Conservation (phyloP, 1,139 yeast species). For the Suzukiozyma palmioleophila region DNA sequence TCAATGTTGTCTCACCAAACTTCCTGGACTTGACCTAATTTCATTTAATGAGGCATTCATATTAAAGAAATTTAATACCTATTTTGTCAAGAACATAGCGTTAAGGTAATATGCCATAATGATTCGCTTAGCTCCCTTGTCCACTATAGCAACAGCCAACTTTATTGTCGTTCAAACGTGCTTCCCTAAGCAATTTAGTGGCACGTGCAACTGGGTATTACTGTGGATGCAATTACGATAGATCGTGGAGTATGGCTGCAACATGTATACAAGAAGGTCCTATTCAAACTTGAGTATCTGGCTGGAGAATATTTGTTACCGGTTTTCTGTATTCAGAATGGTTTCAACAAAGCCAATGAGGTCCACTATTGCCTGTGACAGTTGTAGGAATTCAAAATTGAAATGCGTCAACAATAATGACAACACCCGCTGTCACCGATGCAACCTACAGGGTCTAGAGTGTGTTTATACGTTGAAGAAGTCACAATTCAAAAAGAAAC, state of each 20-base stretch:
- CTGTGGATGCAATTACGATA: conserved; percentile 1
- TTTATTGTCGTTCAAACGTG: too few relatives aligned
- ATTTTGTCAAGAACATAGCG: too few relatives aligned
- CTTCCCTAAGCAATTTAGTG: background rate
- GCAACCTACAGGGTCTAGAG: conserved; percentile 13
- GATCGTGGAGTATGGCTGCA: background rate
- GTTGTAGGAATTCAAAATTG: conserved; percentile 20
- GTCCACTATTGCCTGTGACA: conserved; percentile 21
- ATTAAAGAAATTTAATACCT: too few relatives aligned
- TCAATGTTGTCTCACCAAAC: too few relatives aligned
- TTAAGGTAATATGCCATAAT: too few relatives aligned
- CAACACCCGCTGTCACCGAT: conserved; percentile 17
- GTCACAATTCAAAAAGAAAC: conserved; percentile 15
- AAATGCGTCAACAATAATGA: conserved; percentile 17
- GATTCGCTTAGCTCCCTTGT: too few relatives aligned
- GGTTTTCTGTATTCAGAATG: background rate
- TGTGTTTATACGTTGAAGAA: conserved; percentile 20
- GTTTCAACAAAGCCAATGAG: conserved; percentile 8
- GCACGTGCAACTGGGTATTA: background rate
- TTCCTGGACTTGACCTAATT: too few relatives aligned
- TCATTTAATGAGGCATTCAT: too few relatives aligned
- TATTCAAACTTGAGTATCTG: too few relatives aligned
- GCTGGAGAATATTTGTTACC: too few relatives aligned
- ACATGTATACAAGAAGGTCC: too few relatives aligned
- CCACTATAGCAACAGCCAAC: too few relatives aligned